phyloP scores from a whole-genome alignment of 139 green algal species.

The Chlamydomonas eustigma region DNA sequence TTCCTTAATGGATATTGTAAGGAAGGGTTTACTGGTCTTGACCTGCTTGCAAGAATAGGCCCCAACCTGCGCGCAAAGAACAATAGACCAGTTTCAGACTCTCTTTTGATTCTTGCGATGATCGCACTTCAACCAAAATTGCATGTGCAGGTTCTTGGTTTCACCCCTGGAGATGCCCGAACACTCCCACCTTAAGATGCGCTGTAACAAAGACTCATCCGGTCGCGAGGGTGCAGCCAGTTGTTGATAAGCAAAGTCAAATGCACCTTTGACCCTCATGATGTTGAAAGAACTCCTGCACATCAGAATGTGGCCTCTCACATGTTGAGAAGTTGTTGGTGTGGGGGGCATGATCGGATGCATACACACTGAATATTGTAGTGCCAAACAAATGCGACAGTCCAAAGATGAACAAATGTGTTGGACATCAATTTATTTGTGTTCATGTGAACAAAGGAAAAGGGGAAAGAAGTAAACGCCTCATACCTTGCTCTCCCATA shows the following conservation, averaged over 20 bases:
- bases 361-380: background rate
- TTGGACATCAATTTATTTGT: too few relatives aligned
- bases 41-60: constrained; percentile 9
- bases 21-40: background rate
- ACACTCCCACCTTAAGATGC: constrained; percentile 35
- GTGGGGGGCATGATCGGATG: too few relatives aligned
- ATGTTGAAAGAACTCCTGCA: constrained; percentile 61
- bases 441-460: too few relatives aligned
- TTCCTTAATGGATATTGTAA: background rate
- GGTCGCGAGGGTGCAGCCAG: constrained; percentile 24
- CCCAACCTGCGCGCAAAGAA: constrained; percentile 3
- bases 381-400: too few relatives aligned
- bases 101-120: too few relatives aligned
- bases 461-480: too few relatives aligned
- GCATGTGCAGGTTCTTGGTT: too few relatives aligned
- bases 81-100: background rate
- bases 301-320: background rate
- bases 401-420: too few relatives aligned
- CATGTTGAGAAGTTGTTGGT: background rate
- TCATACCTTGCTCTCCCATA: too few relatives aligned
- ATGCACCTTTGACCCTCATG: constrained; percentile 42
- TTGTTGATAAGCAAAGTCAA: constrained; percentile 54
- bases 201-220: constrained; percentile 28
- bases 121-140: too few relatives aligned
- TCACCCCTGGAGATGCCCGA: too few relatives aligned